phyloP scores from a whole-genome alignment of 1,284 basidiomycete species.

The Trametes versicolor region DNA sequence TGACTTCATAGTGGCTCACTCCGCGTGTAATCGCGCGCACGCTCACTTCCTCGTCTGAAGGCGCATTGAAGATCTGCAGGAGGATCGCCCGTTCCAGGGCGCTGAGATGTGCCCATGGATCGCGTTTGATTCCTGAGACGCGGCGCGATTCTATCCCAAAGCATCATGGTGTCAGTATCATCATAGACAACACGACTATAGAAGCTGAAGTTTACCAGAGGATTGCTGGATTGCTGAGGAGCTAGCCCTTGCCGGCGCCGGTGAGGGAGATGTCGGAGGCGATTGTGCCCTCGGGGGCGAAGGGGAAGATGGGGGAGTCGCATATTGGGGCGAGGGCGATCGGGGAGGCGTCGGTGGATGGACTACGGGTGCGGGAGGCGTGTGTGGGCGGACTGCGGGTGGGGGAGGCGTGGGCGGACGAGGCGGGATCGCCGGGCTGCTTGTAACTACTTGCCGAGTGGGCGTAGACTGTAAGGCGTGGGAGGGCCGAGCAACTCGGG shows the following conservation, averaged over 20 bases:
- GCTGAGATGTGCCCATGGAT: conserved; percentile 67
- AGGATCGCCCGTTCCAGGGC: conserved; percentile 73
- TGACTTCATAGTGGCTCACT: conserved; percentile 52
- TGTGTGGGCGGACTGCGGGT: not conserved
- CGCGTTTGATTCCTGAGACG: conserved; percentile 37
- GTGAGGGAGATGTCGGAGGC: conserved; percentile 4
- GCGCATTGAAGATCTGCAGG: conserved; percentile 59
- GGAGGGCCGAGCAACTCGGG: not conserved
- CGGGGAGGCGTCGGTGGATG: too few species aligned
- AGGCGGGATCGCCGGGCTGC: not conserved
- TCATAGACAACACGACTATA: not conserved
- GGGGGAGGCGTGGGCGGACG: not conserved
- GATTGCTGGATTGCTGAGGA: not conserved
- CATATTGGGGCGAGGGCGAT: too few species aligned
- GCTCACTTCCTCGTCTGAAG: conserved; percentile 50
- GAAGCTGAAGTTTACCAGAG: conserved; percentile 8
- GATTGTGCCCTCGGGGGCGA: too few species aligned
- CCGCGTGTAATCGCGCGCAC: conserved; percentile 66
- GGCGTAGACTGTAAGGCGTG: not conserved
- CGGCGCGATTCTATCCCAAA: conserved; percentile 16
- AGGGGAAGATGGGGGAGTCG: too few species aligned
- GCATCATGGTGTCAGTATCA: not conserved
- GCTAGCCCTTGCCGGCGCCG: not conserved
- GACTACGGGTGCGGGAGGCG: not conserved
- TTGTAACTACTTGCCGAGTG: not conserved